Conservation (phyloP, 768 basidiomycete genomes). For the Myochromella boudieri region DNA sequence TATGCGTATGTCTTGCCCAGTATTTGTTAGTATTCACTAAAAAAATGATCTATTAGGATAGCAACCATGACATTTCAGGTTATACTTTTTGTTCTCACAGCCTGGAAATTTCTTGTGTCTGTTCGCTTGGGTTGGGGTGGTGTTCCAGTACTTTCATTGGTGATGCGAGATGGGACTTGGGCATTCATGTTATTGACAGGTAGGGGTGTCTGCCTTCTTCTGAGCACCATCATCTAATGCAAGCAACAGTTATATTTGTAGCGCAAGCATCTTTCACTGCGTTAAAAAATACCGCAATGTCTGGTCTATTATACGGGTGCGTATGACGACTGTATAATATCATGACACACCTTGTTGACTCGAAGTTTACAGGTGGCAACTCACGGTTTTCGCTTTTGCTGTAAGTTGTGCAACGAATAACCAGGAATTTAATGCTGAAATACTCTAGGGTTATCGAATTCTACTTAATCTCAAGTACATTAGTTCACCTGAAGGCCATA, state of each 20-base stretch:
- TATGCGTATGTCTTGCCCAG: slow-evolving; percentile 28
- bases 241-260: slow-evolving; percentile 22
- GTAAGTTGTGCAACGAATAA: slow-evolving; percentile 23
- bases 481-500: slow-evolving; percentile 13
- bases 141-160: slow-evolving; percentile 35
- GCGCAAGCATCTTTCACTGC: slow-evolving; percentile 25
- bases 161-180: slow-evolving; percentile 45
- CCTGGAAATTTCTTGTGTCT: slow-evolving; percentile 32
- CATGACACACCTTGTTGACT: background rate
- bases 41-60: slow-evolving; percentile 18
- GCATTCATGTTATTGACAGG: slow-evolving; percentile 40
- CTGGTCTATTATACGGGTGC: slow-evolving; percentile 32
- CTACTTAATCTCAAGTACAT: slow-evolving; percentile 32
- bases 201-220: slow-evolving; percentile 23
- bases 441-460: slow-evolving; percentile 33
- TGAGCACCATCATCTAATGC: slow-evolving; percentile 1
- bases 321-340: slow-evolving; percentile 2
- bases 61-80: slow-evolving; percentile 34
- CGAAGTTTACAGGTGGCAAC: slow-evolving; percentile 30
- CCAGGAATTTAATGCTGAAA: background rate
- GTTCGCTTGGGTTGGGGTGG: slow-evolving; percentile 39
- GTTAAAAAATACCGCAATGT: slow-evolving; percentile 22
- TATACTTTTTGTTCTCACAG: slow-evolving; percentile 36
- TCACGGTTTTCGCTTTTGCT: slow-evolving; percentile 33
- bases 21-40: background rate